These are phyloP conservation scores for Gautieria morchelliformis DNA, from an alignment of 768 basidiomycete species.

Conservation along the genomic window DNA sequence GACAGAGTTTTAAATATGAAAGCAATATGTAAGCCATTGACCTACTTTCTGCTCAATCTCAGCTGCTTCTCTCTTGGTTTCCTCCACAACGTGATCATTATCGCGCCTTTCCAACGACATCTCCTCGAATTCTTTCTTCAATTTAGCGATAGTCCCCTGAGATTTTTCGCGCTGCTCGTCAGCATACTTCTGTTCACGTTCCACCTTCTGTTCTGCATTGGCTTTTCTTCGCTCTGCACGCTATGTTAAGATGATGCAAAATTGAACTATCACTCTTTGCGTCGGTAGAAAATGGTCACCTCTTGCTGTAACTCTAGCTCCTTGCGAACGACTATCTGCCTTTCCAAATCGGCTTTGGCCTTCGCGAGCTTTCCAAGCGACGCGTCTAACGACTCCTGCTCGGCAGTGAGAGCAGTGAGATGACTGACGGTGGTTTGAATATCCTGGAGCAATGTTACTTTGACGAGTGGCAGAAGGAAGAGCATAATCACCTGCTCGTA, in stretches of 20 bases:
- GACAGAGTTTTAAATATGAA: not conserved
- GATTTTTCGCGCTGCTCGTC: conserved; percentile 72
- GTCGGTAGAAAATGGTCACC: conserved; percentile 28
- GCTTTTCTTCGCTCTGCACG: conserved; percentile 71
- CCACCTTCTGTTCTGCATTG: conserved; percentile 77
- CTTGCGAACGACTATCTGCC: conserved; percentile 65
- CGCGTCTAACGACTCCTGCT: conserved; percentile 50
- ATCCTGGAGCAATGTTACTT: conserved; percentile 36
- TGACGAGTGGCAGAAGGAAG: not conserved
- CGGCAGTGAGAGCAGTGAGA: conserved; percentile 63
- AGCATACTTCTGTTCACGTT: conserved; percentile 66
- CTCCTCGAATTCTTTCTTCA: conserved; percentile 71
- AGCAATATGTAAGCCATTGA: not conserved
- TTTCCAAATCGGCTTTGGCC: conserved; percentile 57
- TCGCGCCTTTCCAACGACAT: conserved; percentile 70
- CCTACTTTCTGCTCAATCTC: conserved; percentile 57
- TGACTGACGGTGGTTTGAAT: conserved; percentile 64
- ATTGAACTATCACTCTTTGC: not conserved
- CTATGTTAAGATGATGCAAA: conserved; percentile 26
- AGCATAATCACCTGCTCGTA: conserved; percentile 57
- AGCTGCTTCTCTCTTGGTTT: conserved; percentile 60
- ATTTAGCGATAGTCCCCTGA: conserved; percentile 61
- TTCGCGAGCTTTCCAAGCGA: conserved; percentile 61
- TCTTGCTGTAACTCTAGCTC: conserved; percentile 61
- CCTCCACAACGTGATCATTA: conserved; percentile 71